phyloP scores from a whole-genome alignment of 2,329 filamentous ascomycete species.

The Fonsecaea pedrosoi region DNA sequence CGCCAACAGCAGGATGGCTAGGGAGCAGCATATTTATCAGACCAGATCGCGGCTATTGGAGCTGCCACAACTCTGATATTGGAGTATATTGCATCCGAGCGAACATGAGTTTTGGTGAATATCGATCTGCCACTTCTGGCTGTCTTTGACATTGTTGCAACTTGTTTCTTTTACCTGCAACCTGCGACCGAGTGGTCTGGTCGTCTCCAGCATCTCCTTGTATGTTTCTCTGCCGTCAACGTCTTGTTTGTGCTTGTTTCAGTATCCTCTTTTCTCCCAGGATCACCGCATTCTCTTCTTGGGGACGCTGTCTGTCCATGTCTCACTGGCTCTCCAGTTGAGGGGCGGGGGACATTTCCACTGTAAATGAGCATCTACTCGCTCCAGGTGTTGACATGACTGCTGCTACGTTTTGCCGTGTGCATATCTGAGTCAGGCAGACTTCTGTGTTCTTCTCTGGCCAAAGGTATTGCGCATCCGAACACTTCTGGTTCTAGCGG shows the following conservation, averaged over 20 bases:
- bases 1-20: not conserved
- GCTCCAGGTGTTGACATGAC: too few species aligned
- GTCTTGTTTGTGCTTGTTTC: constrained; percentile 6
- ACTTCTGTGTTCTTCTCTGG: too few species aligned
- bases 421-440: too few species aligned
- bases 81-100: not conserved
- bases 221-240: not conserved
- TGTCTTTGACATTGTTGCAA: not conserved
- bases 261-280: not conserved
- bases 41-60: not conserved
- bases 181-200: not conserved
- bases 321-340: not conserved
- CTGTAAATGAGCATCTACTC: too few species aligned
- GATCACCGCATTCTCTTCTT: not conserved
- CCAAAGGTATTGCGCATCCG: too few species aligned
- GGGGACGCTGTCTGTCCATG: too few species aligned
- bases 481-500: too few species aligned
- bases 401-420: too few species aligned
- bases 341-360: too few species aligned
- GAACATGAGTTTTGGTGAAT: not conserved
- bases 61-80: not conserved
- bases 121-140: not conserved
- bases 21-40: not conserved
- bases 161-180: not conserved
- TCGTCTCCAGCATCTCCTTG: not conserved